Percentiles rank a stretch among this genome's conserved stretches.
These are phyloP conservation scores for Fusarium sp. DNA, from an alignment of 2,329 filamentous ascomycete species.

Conservation along the genomic window DNA sequence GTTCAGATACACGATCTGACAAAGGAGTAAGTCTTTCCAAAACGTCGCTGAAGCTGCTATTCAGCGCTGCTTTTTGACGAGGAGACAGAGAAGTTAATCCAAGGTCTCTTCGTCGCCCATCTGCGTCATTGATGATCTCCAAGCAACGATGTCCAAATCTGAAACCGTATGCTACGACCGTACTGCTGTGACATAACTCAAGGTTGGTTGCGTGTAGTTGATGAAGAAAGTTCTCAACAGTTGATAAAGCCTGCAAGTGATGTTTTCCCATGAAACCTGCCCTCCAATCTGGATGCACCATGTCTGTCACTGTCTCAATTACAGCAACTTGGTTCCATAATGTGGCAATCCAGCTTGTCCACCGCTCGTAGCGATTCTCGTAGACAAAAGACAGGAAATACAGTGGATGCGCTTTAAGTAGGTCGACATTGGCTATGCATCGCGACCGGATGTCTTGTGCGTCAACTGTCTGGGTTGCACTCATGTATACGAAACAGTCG, in stretches of 20 bases:
- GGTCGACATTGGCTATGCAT: background rate
- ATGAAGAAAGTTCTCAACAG: background rate
- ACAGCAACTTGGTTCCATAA: background rate
- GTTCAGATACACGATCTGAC: background rate
- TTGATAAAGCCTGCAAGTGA: background rate
- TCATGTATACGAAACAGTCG: background rate
- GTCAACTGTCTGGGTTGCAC: background rate
- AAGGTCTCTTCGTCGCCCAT: background rate
- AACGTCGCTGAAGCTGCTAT: background rate
- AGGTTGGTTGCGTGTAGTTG: background rate
- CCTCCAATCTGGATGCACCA: background rate
- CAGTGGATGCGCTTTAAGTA: background rate
- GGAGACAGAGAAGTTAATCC: background rate
- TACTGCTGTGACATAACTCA: background rate
- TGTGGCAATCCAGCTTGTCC: background rate
- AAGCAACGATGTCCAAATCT: background rate
- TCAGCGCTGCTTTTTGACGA: background rate
- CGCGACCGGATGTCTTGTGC: background rate
- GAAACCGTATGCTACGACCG: background rate
- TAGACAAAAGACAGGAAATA: background rate
- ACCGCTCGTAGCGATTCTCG: background rate
- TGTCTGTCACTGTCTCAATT: background rate
- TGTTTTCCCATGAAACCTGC: background rate
- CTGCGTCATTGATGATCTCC: background rate
- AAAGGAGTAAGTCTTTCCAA: background rate